Percentiles rank a stretch among this genome's conserved stretches.
These are phyloP conservation scores for Sextonia rubra DNA, from an alignment of 164 flowering plant genomes.

Conservation along the genomic window DNA sequence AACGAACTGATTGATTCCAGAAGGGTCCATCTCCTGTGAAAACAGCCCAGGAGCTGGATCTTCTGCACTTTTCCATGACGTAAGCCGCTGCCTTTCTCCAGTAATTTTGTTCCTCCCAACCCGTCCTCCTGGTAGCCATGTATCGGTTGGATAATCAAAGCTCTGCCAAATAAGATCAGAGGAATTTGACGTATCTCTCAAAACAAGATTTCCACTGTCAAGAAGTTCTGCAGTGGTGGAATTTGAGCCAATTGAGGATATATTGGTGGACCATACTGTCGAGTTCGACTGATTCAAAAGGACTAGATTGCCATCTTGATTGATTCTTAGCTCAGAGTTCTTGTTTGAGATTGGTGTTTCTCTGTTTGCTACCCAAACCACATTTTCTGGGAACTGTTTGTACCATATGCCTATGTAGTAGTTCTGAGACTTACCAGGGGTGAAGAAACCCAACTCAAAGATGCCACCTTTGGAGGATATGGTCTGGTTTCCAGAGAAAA, in stretches of 20 bases:
- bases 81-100: neutral
- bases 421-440: constrained; percentile 54
- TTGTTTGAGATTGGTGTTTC: constrained; percentile 9
- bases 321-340: constrained; percentile 12
- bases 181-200: constrained; percentile 9
- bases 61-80: constrained; percentile 15
- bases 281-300: constrained; percentile 12
- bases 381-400: constrained; percentile 7
- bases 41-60: constrained; percentile 14
- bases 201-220: constrained; percentile 27
- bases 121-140: constrained; percentile 7
- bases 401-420: constrained; percentile 27
- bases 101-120: constrained; percentile 4
- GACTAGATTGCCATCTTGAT: constrained; percentile 17
- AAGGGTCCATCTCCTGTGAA: constrained; percentile 4
- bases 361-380: constrained; percentile 29
- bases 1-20: neutral
- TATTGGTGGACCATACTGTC: constrained; percentile 28
- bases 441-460: constrained; percentile 58
- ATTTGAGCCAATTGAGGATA: neutral
- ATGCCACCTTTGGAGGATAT: constrained; percentile 38
- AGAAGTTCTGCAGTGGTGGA: constrained; percentile 19
- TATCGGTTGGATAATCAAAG: constrained; percentile 7
- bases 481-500: constrained; percentile 49
- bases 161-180: constrained; percentile 6